Evolutionary conservation across 441 rosid genomes (phyloP).

Genomic region (Pelargonium cotyledonis): DNA sequence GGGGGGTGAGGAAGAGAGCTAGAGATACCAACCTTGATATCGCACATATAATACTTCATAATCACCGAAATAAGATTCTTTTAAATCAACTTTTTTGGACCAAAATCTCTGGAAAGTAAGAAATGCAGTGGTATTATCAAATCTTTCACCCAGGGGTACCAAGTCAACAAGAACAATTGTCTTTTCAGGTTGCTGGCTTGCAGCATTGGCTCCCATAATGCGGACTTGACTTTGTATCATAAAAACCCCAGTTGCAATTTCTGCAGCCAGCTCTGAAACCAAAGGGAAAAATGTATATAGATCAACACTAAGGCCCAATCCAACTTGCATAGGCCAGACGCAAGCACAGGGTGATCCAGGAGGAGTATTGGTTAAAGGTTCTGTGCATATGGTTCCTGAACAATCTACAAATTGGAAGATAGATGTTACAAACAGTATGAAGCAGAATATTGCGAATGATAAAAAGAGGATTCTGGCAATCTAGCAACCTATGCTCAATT

Average conservation of each 20-base stretch:
- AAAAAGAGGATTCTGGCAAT: slow-evolving; percentile 12
- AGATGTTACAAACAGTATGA: slow-evolving; percentile 14
- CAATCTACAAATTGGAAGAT: slow-evolving; percentile 53
- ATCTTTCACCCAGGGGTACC: slow-evolving; percentile 72
- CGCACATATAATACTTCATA: slow-evolving; percentile 77
- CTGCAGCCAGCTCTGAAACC: slow-evolving; percentile 81
- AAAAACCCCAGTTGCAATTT: slow-evolving; percentile 76
- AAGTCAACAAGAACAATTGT: slow-evolving; percentile 74
- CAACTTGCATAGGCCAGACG: slow-evolving; percentile 93
- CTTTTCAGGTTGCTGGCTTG: slow-evolving; percentile 76
- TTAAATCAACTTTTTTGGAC: slow-evolving; percentile 67
- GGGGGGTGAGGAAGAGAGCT: not conserved
- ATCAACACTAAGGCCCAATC: slow-evolving; percentile 65
- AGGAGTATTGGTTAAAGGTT: slow-evolving; percentile 82
- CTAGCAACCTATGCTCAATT: slow-evolving; percentile 5
- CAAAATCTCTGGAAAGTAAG: slow-evolving; percentile 78
- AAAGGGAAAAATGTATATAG: slow-evolving; percentile 89
- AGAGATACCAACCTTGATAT: slow-evolving; percentile 48
- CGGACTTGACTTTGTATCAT: slow-evolving; percentile 95
- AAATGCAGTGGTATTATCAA: slow-evolving; percentile 70
- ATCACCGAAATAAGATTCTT: slow-evolving; percentile 54
- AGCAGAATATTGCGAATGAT: not conserved
- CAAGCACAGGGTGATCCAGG: slow-evolving; percentile 94
- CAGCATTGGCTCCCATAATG: slow-evolving; percentile 92
- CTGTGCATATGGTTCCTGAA: slow-evolving; percentile 56